phyloP scores from a whole-genome alignment of 257 asterid genomes.

The Cordia subcordata region DNA sequence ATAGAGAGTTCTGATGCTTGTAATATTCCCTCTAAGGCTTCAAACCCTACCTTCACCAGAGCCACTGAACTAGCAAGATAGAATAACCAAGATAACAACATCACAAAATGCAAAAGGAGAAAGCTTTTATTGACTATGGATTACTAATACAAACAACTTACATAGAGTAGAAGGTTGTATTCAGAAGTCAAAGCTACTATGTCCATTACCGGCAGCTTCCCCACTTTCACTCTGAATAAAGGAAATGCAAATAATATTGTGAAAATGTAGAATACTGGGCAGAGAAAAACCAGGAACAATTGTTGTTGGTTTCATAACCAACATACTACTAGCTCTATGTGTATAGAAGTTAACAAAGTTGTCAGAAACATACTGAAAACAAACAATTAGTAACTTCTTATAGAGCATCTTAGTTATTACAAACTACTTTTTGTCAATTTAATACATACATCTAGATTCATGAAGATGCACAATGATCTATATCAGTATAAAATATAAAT shows the following conservation, averaged over 20 bases:
- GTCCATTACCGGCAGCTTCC: conserved; percentile 61
- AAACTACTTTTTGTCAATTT: no score
- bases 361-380: no score
- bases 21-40: no score
- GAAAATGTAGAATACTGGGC: conserved; percentile 2
- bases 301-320: background rate
- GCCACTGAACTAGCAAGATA: no score
- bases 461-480: no score
- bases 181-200: conserved; percentile 74
- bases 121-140: background rate
- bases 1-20: no score
- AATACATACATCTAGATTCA: no score
- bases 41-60: no score
- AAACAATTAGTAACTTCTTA: no score
- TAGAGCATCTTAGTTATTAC: no score
- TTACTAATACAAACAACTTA: conserved; percentile 40
- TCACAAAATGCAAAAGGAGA: background rate
- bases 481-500: no score
- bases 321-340: background rate
- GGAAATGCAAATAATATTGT: conserved; percentile 17
- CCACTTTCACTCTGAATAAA: conserved; percentile 53
- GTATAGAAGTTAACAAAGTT: background rate
- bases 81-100: background rate
- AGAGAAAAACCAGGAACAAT: background rate
- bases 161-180: conserved; percentile 68